A percentile compares a stretch with the other conserved stretches of the same genome.
These are phyloP conservation scores for Penicillium diatomitis DNA, from an alignment of 495 filamentous ascomycete species.

Conservation along the genomic window DNA sequence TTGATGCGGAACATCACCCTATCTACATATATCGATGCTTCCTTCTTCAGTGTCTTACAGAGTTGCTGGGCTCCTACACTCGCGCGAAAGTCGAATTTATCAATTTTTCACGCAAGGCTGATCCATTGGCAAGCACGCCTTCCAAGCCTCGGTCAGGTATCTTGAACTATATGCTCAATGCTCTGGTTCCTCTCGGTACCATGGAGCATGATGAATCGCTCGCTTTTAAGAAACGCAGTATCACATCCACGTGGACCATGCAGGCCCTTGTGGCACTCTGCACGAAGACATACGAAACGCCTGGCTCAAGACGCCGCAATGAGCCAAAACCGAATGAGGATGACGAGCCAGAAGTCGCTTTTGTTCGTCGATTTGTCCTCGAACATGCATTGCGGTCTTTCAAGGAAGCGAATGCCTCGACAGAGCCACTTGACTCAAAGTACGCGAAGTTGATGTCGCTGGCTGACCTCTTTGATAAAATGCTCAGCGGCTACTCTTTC, in stretches of 20 bases:
- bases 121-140: slow-evolving; percentile 73
- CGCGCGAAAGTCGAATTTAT: slow-evolving; percentile 97
- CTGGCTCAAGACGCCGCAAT: slow-evolving; percentile 28
- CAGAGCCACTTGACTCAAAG: slow-evolving; percentile 72
- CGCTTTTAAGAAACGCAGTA: slow-evolving; percentile 68
- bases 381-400: slow-evolving; percentile 89
- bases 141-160: slow-evolving; percentile 90
- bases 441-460: slow-evolving; percentile 79
- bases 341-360: slow-evolving; percentile 80
- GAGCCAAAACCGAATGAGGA: slow-evolving; percentile 50
- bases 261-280: slow-evolving; percentile 80
- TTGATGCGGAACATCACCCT: slow-evolving; percentile 88
- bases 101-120: slow-evolving; percentile 88
- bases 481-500: slow-evolving; percentile 73
- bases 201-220: slow-evolving; percentile 68
- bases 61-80: slow-evolving; percentile 88
- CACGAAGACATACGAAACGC: slow-evolving; percentile 69
- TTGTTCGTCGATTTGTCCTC: slow-evolving; percentile 87
- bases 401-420: slow-evolving; percentile 74
- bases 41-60: slow-evolving; percentile 83
- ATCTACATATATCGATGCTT: slow-evolving; percentile 97
- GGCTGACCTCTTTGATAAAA: slow-evolving; percentile 85
- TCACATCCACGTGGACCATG: slow-evolving; percentile 77
- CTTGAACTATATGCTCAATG: slow-evolving; percentile 85
- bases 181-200: slow-evolving; percentile 69